Evolutionary conservation across 1,284 basidiomycete genomes (phyloP), one percentile per base, ranked within the genome.

Genomic region (Porogramme epimiltina): DNA sequence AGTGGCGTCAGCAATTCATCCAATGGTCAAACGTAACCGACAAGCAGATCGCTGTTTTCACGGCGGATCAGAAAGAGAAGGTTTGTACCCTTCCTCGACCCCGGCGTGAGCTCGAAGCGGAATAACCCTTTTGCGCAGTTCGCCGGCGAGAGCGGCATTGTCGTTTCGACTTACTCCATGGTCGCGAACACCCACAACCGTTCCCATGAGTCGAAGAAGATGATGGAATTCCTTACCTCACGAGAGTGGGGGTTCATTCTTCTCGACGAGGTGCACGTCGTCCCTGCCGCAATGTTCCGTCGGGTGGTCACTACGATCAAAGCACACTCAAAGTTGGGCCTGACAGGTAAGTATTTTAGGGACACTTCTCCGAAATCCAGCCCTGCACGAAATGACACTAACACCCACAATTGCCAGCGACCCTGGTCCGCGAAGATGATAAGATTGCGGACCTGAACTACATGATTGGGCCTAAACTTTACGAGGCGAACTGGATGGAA

Each of bases 401-500:
- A n/a, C n/a, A 52, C 20, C 38, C 13, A 26, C 40, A 44, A 24
- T 23, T 18, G 43, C 42, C 66, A 91, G 95, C 96, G 1, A 99
- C 97, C 3, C 85, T 99, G 33, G 97, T 99, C 28, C 91, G 97
- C 56, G 97, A 99, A 72, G 97, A 99, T 67, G 97, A 99, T 70
- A 98, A 98, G 77, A 99, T 99, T 63, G 90, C 92, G 26, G 97
- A 99, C 74, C 77, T 99, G 52, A 98, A 98, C 69, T 99, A 98
- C 68, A 91, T 99, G 82, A 98, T 99, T 66, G 97, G 97, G 1
- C 97, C 97, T 3, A 99, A 99, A 74, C 80, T 99, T 40, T 99
- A 99, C 70, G 97, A 99, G 73, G 97, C 97, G 6, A 99, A 99
- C 70, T 99, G 97, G 97, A 99, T 99, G 96, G 97, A 99, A 71